Evolutionary conservation across 805 yeast genomes (phyloP).

Genomic region (Myxozyma melibiosi): DNA sequence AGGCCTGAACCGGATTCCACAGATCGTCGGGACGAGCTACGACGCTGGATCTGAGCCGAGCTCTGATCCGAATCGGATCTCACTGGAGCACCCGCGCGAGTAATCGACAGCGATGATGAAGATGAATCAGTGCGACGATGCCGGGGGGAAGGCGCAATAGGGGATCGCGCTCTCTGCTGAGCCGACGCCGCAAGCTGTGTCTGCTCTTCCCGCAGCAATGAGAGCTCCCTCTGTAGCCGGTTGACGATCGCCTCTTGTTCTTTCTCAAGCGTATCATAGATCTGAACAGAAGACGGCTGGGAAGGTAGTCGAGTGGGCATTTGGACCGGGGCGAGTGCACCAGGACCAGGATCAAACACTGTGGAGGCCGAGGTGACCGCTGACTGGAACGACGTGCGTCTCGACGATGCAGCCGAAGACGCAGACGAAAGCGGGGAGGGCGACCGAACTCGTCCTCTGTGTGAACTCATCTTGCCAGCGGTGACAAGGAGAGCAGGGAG

Average conservation of each 20-base stretch:
- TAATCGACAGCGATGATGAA: conserved; percentile 37
- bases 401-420: conserved; percentile 24
- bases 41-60: conserved; percentile 12
- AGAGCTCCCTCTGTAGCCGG: conserved; percentile 65
- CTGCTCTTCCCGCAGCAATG: conserved; percentile 53
- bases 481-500: neutral
- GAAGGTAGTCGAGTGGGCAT: conserved; percentile 28
- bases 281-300: conserved; percentile 36
- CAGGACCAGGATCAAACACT: conserved; percentile 6
- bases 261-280: conserved; percentile 54
- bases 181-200: conserved; percentile 39
- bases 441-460: conserved; percentile 4
- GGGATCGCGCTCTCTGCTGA: conserved; percentile 19
- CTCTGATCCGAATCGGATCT: conserved; percentile 29
- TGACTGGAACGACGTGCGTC: conserved; percentile 27
- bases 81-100: conserved; percentile 8
- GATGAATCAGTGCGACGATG: conserved; percentile 38
- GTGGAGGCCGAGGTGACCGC: conserved; percentile 18
- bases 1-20: conserved; percentile 33
- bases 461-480: neutral
- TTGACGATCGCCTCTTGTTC: conserved; percentile 78
- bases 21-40: conserved; percentile 35
- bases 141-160: conserved; percentile 13
- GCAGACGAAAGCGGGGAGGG: conserved; percentile 12
- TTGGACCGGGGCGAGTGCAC: neutral